These are phyloP conservation scores for Penicillium herquei DNA, from an alignment of 495 filamentous ascomycete genomes.

Conservation along the genomic window DNA sequence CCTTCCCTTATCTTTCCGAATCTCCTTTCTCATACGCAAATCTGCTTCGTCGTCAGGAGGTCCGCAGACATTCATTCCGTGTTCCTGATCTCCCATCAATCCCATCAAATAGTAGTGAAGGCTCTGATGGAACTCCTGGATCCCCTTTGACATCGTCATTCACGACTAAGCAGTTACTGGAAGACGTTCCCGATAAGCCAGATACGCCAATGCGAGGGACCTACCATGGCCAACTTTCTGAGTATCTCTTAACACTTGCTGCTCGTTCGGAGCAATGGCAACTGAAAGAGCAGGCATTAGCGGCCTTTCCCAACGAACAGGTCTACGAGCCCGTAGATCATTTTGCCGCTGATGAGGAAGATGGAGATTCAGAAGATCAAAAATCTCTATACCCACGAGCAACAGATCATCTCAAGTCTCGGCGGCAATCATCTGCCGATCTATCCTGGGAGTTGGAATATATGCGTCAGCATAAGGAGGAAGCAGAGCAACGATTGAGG, in stretches of 20 bases:
- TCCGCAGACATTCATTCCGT: constrained; percentile 53
- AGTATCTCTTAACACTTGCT: constrained; percentile 73
- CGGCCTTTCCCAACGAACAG: constrained; percentile 67
- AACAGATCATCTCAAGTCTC: constrained; percentile 27
- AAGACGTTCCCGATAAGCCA: neutral
- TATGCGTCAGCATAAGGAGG: constrained; percentile 50
- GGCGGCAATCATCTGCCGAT: constrained; percentile 48
- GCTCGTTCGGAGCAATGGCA: constrained; percentile 74
- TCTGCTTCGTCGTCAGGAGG: constrained; percentile 38
- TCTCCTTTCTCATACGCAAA: constrained; percentile 49
- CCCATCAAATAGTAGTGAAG: constrained; percentile 55
- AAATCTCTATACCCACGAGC: constrained; percentile 36
- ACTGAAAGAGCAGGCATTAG: constrained; percentile 64
- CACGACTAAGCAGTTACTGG: constrained; percentile 16
- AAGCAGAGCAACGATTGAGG: constrained; percentile 38
- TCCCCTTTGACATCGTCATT: constrained; percentile 36
- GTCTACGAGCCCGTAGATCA: constrained; percentile 61
- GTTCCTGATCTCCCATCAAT: constrained; percentile 52
- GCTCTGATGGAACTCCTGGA: constrained; percentile 42
- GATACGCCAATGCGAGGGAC: constrained; percentile 37
- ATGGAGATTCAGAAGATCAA: constrained; percentile 41
- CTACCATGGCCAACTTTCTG: constrained; percentile 68
- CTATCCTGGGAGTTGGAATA: constrained; percentile 51
- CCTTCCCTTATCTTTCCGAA: constrained; percentile 23
- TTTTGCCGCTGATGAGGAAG: constrained; percentile 55